These are phyloP conservation scores for Nymphaea thermarum DNA, from an alignment of 164 flowering plant genomes.

Conservation along the genomic window DNA sequence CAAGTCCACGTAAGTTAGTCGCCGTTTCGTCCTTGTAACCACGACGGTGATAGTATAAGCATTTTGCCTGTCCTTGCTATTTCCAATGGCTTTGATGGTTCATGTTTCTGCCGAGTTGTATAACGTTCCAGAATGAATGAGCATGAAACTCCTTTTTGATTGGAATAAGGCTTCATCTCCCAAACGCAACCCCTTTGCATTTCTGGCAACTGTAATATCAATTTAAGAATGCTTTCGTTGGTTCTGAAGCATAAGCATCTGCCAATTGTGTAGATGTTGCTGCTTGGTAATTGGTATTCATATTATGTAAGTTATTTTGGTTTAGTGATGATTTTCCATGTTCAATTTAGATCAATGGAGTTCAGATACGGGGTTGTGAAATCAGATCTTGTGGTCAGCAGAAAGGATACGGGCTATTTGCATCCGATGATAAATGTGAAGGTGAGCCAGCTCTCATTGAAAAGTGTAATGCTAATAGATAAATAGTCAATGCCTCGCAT, in stretches of 20 bases:
- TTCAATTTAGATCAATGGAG: constrained; percentile 47
- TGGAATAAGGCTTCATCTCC: no score
- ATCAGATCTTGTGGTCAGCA: constrained; percentile 56
- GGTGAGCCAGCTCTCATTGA: constrained; percentile 19
- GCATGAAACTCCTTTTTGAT: no score
- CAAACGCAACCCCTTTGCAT: no score
- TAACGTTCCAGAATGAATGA: no score
- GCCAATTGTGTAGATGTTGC: neutral
- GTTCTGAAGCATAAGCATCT: no score
- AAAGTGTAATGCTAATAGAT: neutral
- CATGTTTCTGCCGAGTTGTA: no score
- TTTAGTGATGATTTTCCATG: no score
- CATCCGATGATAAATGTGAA: constrained; percentile 22
- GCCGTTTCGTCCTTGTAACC: no score
- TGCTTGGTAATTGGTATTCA: neutral
- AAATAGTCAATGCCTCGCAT: neutral
- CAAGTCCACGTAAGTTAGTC: neutral
- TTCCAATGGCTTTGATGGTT: no score
- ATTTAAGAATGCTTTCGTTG: neutral
- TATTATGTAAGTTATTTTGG: neutral
- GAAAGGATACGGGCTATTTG: constrained; percentile 74
- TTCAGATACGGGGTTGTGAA: constrained; percentile 63
- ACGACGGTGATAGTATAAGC: no score
- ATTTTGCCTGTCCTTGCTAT: no score
- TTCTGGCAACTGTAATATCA: neutral